Evolutionary conservation across 768 basidiomycete species (phyloP), one percentile per base, ranked within the genome.

Genomic region (Termitomyces sp.): DNA sequence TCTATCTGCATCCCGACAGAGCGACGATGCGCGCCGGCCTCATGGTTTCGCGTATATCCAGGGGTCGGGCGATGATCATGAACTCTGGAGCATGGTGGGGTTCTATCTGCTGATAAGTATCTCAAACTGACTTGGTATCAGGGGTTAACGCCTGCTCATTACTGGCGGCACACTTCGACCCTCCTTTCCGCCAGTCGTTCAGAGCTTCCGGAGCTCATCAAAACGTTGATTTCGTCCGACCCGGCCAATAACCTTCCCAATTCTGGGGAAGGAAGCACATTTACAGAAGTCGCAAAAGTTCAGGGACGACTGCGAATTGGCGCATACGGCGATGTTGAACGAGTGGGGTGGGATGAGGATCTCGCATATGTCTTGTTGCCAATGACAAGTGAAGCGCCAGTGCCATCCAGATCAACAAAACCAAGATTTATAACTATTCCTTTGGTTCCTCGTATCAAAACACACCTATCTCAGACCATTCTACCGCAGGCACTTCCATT

Each of bases 21-120:
- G 87, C 6, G 66, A 73, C 6, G 81, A 84, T 2, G 85, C 84
- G 58, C 76, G 88, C 22, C 80, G 87, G 0, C 61, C 75, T 9
- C 71, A 75, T n/a, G 91, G 90, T 0, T 97, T 87, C 67, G 77
- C 85, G 22, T 98, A 98, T 68, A 82, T 98, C 8, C 94, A 96
- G 69, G 96, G 96, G 1, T 92, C 90, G 0, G 96, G 94, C 0
- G 96, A 98, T 65, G 96, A 98, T 65, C 92, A 95, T 66, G 94
- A 97, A 70, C 75, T 89, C 6, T 95, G 93, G 94, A 81, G 86
- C 30, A 82, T 83, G 83, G 90, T 90, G 56, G 45, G 70, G 33
- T 32, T 13, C 53, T 59, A 33, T 35, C 44, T 18, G 30, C 48
- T 36, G 22, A 18, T 12, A 8, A 20, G 7, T 53, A 42, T 26